Conservation (phyloP, 1,284 basidiomycete genomes). For the Trametes hirsuta region DNA sequence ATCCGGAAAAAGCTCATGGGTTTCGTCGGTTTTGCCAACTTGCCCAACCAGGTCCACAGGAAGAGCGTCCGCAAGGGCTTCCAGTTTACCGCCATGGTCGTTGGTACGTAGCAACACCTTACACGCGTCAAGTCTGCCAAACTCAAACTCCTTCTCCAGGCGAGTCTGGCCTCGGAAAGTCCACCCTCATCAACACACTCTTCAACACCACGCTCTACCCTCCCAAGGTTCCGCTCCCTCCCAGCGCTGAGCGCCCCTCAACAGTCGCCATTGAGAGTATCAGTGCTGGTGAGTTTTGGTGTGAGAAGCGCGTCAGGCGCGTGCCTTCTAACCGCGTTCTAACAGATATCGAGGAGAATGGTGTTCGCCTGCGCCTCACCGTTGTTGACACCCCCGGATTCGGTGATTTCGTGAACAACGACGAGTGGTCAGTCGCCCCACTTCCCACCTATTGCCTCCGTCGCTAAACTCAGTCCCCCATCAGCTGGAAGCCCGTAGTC, state of each 20-base stretch:
- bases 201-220: constrained; percentile 96
- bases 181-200: constrained; percentile 95
- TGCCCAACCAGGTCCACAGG: constrained; percentile 97
- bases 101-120: constrained; percentile 68
- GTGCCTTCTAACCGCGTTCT: constrained; percentile 25
- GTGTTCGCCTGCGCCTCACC: constrained; percentile 92
- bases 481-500: constrained; percentile 95
- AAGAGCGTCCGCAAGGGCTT: constrained; percentile 96
- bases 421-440: constrained; percentile 74
- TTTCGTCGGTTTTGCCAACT: constrained; percentile 89
- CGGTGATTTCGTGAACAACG: constrained; percentile 98
- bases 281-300: constrained; percentile 75
- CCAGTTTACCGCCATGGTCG: constrained; percentile 97
- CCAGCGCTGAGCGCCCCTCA: constrained; percentile 85
- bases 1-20: constrained; percentile 93
- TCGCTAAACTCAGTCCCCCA: neutral
- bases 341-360: constrained; percentile 95
- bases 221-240: constrained; percentile 80
- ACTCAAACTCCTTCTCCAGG: constrained; percentile 51
- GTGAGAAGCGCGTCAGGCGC: constrained; percentile 20
- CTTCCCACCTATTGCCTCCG: neutral
- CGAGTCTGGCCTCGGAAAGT: constrained; percentile 97
- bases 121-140: constrained; percentile 26
- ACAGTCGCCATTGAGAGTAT: constrained; percentile 97
- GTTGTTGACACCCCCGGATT: constrained; percentile 98